Percentiles rank a stretch among this genome's conserved stretches.
phyloP scores from a whole-genome alignment of 2,329 filamentous ascomycete genomes.

The Purpureocillium lavendulum region DNA sequence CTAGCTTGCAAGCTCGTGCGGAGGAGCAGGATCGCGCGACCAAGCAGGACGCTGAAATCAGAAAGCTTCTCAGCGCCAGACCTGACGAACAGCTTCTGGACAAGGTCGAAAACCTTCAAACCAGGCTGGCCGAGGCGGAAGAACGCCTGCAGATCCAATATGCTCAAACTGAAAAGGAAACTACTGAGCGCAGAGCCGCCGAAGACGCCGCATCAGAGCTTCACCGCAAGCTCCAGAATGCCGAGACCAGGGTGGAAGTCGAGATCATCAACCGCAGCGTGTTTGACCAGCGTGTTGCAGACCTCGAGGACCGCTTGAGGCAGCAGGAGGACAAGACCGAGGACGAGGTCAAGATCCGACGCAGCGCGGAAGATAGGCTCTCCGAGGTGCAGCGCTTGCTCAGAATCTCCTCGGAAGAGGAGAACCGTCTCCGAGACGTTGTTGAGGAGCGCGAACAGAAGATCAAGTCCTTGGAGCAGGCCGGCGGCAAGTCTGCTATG shows the following conservation, averaged over 20 bases:
- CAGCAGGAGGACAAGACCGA: constrained; percentile 56
- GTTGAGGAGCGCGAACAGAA: constrained; percentile 63
- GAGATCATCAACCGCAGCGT: constrained; percentile 54
- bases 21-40: constrained; percentile 41
- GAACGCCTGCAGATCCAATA: constrained; percentile 43
- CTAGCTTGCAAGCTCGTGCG: constrained; percentile 15
- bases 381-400: constrained; percentile 65
- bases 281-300: constrained; percentile 52
- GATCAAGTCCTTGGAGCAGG: constrained; percentile 51
- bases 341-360: constrained; percentile 52
- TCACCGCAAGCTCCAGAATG: constrained; percentile 44
- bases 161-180: constrained; percentile 39
- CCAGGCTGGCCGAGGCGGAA: constrained; percentile 52
- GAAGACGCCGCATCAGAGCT: constrained; percentile 47
- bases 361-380: constrained; percentile 63
- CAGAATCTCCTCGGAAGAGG: constrained; percentile 63
- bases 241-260: constrained; percentile 50
- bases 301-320: constrained; percentile 61
- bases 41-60: constrained; percentile 27
- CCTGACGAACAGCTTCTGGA: constrained; percentile 43
- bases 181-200: constrained; percentile 37
- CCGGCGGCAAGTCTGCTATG: constrained; percentile 46
- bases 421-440: constrained; percentile 56
- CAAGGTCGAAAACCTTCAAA: constrained; percentile 51
- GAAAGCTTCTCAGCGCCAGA: constrained; percentile 42